A percentile compares a stretch with the other conserved stretches of the same genome.
Evolutionary conservation across 192 early-diverging fungal species (phyloP).

Genomic region (Coemansia sp.): DNA sequence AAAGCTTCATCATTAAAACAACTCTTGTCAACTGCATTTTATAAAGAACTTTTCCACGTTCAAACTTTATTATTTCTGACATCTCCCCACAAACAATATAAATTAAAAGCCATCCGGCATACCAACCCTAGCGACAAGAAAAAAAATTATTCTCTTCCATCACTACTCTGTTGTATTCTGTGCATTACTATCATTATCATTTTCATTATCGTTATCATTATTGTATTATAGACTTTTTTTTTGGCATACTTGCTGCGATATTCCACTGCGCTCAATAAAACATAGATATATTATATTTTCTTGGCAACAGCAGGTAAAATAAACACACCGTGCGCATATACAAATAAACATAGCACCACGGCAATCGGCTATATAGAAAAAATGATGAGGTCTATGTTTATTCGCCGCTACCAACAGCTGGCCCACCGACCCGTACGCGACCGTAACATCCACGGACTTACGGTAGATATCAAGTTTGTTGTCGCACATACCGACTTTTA

Average conservation of each 20-base stretch:
- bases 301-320: too few species aligned
- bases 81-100: background rate
- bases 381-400: conserved; percentile 7
- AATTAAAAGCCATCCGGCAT: background rate
- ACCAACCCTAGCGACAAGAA: background rate
- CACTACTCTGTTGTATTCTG: too few species aligned
- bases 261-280: too few species aligned
- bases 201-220: too few species aligned
- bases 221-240: too few species aligned
- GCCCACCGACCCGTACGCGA: background rate
- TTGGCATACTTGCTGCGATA: too few species aligned
- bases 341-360: background rate
- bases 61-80: background rate
- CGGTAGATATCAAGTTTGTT: conserved; percentile 40
- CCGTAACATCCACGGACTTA: conserved; percentile 21
- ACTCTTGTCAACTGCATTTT: too few species aligned
- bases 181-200: too few species aligned
- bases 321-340: background rate
- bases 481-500: conserved; percentile 38
- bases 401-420: background rate
- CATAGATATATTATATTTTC: too few species aligned
- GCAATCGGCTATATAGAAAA: conserved; percentile 6
- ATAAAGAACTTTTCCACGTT: too few species aligned
- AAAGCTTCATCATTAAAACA: too few species aligned
- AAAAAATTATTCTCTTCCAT: background rate